Percentiles rank a stretch among this genome's conserved stretches.
These are phyloP conservation scores for Axilococcus clingmanii DNA, from an alignment of 139 green algal genomes.

Conservation along the genomic window DNA sequence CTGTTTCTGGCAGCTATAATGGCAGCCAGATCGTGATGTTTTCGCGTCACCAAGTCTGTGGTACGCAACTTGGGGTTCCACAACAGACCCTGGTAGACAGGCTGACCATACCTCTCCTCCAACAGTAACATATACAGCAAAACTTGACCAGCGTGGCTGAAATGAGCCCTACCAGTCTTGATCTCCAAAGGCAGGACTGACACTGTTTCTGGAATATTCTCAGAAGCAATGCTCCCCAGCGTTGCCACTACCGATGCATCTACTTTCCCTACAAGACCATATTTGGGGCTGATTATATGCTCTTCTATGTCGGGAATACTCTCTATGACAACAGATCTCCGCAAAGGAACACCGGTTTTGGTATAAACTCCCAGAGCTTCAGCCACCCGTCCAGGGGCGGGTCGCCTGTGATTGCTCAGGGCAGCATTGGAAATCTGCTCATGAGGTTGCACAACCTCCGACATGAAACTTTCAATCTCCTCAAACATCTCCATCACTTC, in stretches of 20 bases:
- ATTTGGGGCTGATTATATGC: slow-evolving; percentile 75
- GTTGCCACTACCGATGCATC: slow-evolving; percentile 56
- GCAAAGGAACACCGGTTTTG: not conserved
- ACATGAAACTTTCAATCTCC: no score
- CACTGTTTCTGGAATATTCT: not conserved
- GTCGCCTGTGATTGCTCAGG: no score
- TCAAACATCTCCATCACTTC: no score
- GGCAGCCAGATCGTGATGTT: slow-evolving; percentile 34
- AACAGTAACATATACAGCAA: slow-evolving; percentile 77
- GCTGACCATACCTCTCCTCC: slow-evolving; percentile 57
- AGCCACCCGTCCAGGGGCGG: no score
- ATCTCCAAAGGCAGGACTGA: slow-evolving; percentile 85
- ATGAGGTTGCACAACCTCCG: no score
- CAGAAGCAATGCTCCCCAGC: not conserved
- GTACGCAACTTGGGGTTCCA: slow-evolving; percentile 27
- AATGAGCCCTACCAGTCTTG: slow-evolving; percentile 75
- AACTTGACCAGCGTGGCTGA: slow-evolving; percentile 65
- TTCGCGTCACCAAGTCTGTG: slow-evolving; percentile 7
- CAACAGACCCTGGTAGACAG: slow-evolving; percentile 53
- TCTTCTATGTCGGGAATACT: slow-evolving; percentile 89
- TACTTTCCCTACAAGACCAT: slow-evolving; percentile 86
- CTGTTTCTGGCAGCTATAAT: slow-evolving; percentile 50
- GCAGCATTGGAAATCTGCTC: no score
- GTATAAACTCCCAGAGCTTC: no score
- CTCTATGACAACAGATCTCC: not conserved